Conservation (phyloP, 176 grass and related monocot genomes). For the Lolium rigidum region DNA sequence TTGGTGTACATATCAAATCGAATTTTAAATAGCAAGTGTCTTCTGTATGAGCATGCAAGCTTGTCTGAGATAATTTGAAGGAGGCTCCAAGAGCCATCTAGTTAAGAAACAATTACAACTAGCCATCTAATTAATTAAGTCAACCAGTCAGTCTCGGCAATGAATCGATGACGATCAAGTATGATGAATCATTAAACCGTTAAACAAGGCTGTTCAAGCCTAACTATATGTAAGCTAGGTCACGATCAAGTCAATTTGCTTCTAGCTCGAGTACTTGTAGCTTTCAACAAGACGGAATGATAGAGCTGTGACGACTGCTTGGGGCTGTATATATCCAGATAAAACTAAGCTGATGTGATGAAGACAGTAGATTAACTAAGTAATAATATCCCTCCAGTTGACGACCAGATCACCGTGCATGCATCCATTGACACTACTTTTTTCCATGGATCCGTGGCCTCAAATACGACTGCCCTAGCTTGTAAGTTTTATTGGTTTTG, state of each 20-base stretch:
- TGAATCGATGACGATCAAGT: constrained; percentile 17
- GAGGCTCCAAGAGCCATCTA: neutral
- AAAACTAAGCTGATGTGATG: neutral
- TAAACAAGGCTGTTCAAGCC: neutral
- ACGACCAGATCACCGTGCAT: neutral
- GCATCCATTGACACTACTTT: neutral
- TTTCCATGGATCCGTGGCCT: neutral
- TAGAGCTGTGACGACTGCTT: constrained; percentile 9
- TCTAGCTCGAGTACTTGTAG: constrained; percentile 31
- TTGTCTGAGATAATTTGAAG: neutral
- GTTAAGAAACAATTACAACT: no score
- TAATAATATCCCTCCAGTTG: neutral
- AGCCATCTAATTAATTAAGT: constrained; percentile 13
- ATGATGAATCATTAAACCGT: neutral
- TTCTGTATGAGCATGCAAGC: neutral
- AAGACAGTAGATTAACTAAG: constrained; percentile 21
- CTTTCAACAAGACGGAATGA: constrained; percentile 36
- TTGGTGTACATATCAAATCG: neutral
- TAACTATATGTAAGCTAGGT: constrained; percentile 1
- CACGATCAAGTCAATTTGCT: constrained; percentile 34
- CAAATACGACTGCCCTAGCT: neutral
- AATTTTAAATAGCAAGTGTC: neutral
- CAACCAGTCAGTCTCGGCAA: neutral
- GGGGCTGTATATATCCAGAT: neutral
- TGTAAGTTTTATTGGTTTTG: neutral